Base-by-base conservation (phyloP, 2,329 filamentous ascomycete genomes). In the Aspergillus jensenii region DNA sequence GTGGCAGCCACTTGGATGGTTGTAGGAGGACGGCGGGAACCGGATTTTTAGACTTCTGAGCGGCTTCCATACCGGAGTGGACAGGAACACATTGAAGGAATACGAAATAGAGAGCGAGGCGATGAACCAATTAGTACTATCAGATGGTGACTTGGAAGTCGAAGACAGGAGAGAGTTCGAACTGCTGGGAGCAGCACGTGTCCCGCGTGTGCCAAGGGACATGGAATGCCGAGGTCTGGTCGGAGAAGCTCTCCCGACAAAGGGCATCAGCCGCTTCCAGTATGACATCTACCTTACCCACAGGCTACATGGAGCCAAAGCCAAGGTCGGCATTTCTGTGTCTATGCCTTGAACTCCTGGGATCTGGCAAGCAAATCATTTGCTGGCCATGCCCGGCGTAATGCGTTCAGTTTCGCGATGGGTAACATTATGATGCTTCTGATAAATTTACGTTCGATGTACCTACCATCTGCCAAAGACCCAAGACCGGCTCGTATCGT, bases 1-100 rank as follows among this genome's bases (percentile, higher is more conserved):
- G 59, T 35, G 67, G 68, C 17, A 76, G 59, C 70, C 75, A 75
- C 60, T 75, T 77, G 1, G 71, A 72, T n/a, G 75, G 74, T 37
- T 68, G 66, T 44, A 74, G 62, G 57, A 76, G 62, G 45, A 59
- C 68, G 25, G 67, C 58, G 19, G 71, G 67, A 52, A 74, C 60
- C 39, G 65, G 66, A 47, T 62, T 69, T 43, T 67, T 64, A 33
- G 65, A 61, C 39, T 68, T 66, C 58, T 63, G 65, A 46, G 66
- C 58, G 4, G 74, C 65, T 58, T 73, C 71, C 74, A 76, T 77
- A 37, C 39, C 53, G 27, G 40, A 27, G 31, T 11, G 7, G 35
- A 37, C 12, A 17, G 39, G 12, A 15, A 25, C 19, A 35, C 51
- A 58, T 55, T 35, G 27, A 53, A 48, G 17, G 44, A 25, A 25